Base-by-base conservation (phyloP, 371 early-diverging fungal genomes). In the Mucor ambiguus region DNA sequence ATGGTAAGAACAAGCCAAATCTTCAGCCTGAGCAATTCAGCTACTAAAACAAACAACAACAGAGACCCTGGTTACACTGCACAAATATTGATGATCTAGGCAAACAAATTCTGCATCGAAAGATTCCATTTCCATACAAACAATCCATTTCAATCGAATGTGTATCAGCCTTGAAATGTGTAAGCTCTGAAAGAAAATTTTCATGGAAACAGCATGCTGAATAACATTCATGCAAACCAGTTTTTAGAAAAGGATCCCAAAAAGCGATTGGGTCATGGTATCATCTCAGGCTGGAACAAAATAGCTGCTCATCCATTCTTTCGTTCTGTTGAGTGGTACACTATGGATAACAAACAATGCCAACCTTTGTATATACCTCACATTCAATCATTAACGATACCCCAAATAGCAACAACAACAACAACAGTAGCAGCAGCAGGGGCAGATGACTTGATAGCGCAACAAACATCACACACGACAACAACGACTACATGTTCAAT, bases 81-180 rank as follows among this genome's bases (percentile, higher is more conserved):
- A 80, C 81, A 20, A 77, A 64, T 61, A 69, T 77, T 26, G 68
- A 67, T 29, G 81, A 81, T n/a, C 59, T 87, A 14, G 79, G 77
- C 43, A 80, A 78, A 67, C 75, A 79, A n/a, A 74, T 85, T 52
- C 60, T 78, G 10, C 67, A 65, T 29, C 72, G 77, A 22, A 64
- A 66, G 11, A 79, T 85, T 24, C 71, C 78, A 20, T 86, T 72
- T 61, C 83, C 82, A 54, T 49, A 35, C 24, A 75, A 78, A 33
- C 72, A 73, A 61, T 68, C 69, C 11, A 62, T 83, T 29, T 85
- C 85, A n/a, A 58, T 74, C 8, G 66, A 77, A 28, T 86, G 86
- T 60, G 66, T 82, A 28, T 82, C 82, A 14, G 86, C 85, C n/a
- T 67, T 85, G 56, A 77, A 76, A 59, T 76, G 80, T 32, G 86